Base-by-base conservation (phyloP, 108 stramenopile species). In the Pseudonitzschia pungens region DNA sequence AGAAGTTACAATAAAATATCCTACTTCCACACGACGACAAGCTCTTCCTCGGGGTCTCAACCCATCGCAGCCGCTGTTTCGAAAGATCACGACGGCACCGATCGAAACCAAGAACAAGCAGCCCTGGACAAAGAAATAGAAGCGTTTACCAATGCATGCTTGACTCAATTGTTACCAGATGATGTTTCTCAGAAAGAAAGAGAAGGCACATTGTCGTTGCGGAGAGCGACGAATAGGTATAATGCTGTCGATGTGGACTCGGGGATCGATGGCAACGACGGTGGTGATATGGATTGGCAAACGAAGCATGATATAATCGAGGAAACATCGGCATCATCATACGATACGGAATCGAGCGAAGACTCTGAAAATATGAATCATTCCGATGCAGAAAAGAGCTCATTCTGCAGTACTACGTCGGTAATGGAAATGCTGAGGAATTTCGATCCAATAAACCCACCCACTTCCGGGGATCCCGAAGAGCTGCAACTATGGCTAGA, bases 401-500 rank as follows among this genome's bases (percentile, higher is more conserved):
- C 58, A 15, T 18, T 69, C 12, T 65, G 18, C 6, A 41, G 33
- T 31, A 52, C 45, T 41, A 16, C 60, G 1, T 50, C 63, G 65
- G 63, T 33, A 9, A 72, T 69, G 71, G 77, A 78, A 60, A 78
- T 78, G 50, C 33, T 78, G 20, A 29, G 77, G 36, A 68, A 72
- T 48, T 78, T 78, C 59, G 71, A 72, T 60, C 58, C 70, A 8
- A 31, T 65, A 42, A 32, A 14, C 10, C 72, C 68, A 6, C 68
- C 69, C n/a, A 33, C 60, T 18, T 42, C 52, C 4, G 72, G 72
- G 2, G 50, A 79, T 68, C 62, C 69, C 15, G 78, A 79, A 74
- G 73, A 84, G 16, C 43, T 86, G 48, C 91, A 95, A 78, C 51
- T 91, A 11, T 88, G 89, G 85, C 78, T 95, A 5, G 94, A 95